Evolutionary conservation across 805 yeast genomes (phyloP), one percentile per base, ranked within the genome.

Genomic region (Zygoascus ofunaensis): DNA sequence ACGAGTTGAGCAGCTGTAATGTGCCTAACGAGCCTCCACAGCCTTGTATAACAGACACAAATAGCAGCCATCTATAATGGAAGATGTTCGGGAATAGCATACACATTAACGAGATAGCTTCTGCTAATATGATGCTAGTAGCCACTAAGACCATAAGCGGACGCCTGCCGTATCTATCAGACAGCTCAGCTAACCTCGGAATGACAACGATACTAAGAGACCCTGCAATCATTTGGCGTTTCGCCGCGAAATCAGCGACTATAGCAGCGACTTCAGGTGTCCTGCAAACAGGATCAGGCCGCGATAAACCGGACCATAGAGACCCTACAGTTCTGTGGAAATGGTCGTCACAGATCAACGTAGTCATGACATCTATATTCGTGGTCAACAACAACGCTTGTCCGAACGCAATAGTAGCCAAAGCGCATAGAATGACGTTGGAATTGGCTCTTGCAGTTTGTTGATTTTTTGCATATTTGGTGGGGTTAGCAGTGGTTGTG

Each of bases 161-260:
- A 35, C 72, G 73, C 45, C 92, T 66, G 1, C 92, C 92, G 48
- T 70, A 65, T 28, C 76, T 61, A 57, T 83, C 92, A 18, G 84
- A 76, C 12, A 76, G 55, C 42, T 76, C 74, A 2, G 87, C 82
- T 45, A 82, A 61, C 51, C 77, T 78, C 15, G 58, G 57, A 18
- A 43, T 44, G 15, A 46, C 48, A 14, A 55, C 23, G 19, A 53
- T 45, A 2, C 53, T 47, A 26, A 55, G 41, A 2, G 43, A 19
- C 8, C 49, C 48, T 5, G 43, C 21, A 21, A 53, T 43, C 22
- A 46, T 39, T 1, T 47, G 30, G 17, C 49, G 35, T 19, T 43
- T 43, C 28, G 54, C 39, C 23, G 41, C 33, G 37, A 53, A 54
- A n/a, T 37, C 26, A 12, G 54, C 53, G n/a, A 47, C 58, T 23